Conservation (phyloP, 164 flowering plant species). For the Protea cynaroides region DNA sequence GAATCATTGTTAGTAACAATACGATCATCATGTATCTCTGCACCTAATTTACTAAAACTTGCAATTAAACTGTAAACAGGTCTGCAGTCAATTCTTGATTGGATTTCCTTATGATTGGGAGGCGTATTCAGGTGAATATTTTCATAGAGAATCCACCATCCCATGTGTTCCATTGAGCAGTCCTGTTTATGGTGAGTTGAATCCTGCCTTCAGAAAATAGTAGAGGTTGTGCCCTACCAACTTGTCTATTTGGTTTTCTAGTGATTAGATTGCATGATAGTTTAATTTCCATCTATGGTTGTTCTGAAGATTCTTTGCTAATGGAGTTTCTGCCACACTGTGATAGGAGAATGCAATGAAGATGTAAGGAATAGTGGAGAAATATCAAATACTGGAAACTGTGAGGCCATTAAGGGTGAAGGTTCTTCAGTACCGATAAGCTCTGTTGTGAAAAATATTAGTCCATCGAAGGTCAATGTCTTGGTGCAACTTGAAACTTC, state of each 20-base stretch:
- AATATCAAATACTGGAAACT: not conserved
- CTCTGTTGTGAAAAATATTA: not conserved
- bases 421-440: not conserved
- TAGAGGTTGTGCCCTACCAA: not conserved
- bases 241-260: not conserved
- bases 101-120: constrained; percentile 59
- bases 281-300: not conserved
- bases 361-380: not conserved
- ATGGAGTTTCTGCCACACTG: not conserved
- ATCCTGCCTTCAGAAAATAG: constrained; percentile 9
- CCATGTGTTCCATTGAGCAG: constrained; percentile 2
- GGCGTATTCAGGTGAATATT: constrained; percentile 22
- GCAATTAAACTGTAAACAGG: constrained; percentile 20
- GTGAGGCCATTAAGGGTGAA: not conserved
- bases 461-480: not conserved
- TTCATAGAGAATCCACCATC: constrained; percentile 11
- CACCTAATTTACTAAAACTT: not conserved
- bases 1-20: too few relatives aligned
- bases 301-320: not conserved
- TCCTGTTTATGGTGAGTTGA: constrained; percentile 2
- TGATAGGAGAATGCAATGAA: not conserved
- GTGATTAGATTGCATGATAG: not conserved
- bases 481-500: not conserved
- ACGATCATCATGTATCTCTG: too few relatives aligned
- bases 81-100: constrained; percentile 32